phyloP scores from a whole-genome alignment of 208 protist genomes.

The Acanthamoeba quina region DNA sequence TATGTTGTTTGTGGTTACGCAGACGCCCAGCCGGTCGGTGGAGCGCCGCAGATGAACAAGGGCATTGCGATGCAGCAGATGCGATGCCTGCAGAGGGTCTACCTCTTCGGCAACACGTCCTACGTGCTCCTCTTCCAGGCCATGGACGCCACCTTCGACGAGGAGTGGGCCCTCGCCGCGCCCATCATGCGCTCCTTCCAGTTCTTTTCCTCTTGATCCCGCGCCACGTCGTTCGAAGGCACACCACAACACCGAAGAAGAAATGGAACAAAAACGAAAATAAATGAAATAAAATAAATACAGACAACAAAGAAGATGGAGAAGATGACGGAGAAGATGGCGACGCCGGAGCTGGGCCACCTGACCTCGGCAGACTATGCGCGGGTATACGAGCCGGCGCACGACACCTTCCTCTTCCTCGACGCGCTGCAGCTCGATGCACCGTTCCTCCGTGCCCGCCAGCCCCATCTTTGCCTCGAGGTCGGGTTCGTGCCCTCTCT shows the following conservation, averaged over 20 bases:
- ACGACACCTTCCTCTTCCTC: conserved; percentile 83
- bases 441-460: conserved; percentile 23
- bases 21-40: background rate
- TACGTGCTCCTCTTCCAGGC: conserved; percentile 35
- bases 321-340: background rate
- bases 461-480: conserved; percentile 68
- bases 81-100: conserved; percentile 36
- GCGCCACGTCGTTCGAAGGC: too few species aligned
- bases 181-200: conserved; percentile 34
- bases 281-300: background rate
- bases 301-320: background rate
- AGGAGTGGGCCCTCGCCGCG: conserved; percentile 8
- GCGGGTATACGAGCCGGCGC: conserved; percentile 80
- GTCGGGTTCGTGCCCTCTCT: conserved; percentile 64
- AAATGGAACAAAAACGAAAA: background rate
- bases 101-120: conserved; percentile 14
- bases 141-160: conserved; percentile 8
- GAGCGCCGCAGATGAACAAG: background rate
- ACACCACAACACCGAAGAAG: background rate
- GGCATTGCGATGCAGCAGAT: conserved; percentile 15
- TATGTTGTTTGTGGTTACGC: background rate
- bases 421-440: conserved; percentile 78
- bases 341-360: conserved; percentile 69
- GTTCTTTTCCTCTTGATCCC: conserved; percentile 21
- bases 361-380: conserved; percentile 76